Conservation (phyloP, 306 rosid species). For the Quercus berberidifolia region DNA sequence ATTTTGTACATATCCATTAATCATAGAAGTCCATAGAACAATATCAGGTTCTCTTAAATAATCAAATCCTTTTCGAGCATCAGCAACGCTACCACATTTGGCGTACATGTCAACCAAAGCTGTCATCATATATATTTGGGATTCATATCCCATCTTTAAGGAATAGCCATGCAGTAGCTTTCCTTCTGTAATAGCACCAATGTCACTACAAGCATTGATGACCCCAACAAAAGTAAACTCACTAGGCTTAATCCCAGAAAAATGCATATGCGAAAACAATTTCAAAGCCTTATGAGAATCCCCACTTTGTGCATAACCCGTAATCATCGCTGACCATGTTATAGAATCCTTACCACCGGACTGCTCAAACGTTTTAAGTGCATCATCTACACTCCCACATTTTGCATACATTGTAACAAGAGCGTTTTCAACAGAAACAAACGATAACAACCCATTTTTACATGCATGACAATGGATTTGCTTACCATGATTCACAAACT, state of each 20-base stretch:
- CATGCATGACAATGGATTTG: conserved; percentile 47
- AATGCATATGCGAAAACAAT: conserved; percentile 61
- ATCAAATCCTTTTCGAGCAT: conserved; percentile 37
- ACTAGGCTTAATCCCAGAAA: conserved; percentile 46
- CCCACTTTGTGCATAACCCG: conserved; percentile 76
- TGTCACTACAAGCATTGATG: conserved; percentile 72
- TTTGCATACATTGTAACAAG: conserved; percentile 79
- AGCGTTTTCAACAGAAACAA: conserved; percentile 67
- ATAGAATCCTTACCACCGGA: conserved; percentile 61
- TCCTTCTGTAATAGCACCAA: conserved; percentile 59
- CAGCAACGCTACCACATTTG: conserved; percentile 50
- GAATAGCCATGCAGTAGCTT: conserved; percentile 65
- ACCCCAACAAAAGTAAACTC: conserved; percentile 74
- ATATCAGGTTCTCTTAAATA: conserved; percentile 59
- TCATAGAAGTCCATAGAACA: conserved; percentile 88
- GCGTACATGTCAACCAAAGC: conserved; percentile 91
- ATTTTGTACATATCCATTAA: conserved; percentile 57
- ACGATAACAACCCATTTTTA: conserved; percentile 50
- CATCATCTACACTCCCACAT: conserved; percentile 72
- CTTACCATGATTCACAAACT: conserved; percentile 46
- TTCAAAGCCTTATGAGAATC: conserved; percentile 56
- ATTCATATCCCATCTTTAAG: conserved; percentile 13
- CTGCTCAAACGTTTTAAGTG: conserved; percentile 50
- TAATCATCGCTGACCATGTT: conserved; percentile 88
- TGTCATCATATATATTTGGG: conserved; percentile 19